Conservation (phyloP, 257 asterid genomes). For the Solanum chiquidenum region DNA sequence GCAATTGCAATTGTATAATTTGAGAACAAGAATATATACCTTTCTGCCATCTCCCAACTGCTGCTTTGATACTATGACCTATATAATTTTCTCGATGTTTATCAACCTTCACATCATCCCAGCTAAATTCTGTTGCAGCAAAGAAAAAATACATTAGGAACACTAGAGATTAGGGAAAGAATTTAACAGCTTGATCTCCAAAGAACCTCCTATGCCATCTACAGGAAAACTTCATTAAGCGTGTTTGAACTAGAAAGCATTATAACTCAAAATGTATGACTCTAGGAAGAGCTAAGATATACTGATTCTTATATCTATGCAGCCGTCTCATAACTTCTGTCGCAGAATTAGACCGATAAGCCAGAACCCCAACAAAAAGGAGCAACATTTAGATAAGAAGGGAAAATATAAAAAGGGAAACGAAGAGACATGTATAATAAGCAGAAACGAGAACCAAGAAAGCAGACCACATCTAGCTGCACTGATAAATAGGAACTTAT, state of each 20-base stretch:
- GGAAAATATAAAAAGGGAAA: neutral
- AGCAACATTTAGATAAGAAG: neutral
- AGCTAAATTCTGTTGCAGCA: slow-evolving; percentile 67
- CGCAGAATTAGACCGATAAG: neutral
- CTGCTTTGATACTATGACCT: slow-evolving; percentile 94
- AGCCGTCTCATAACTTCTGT: neutral
- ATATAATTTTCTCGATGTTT: slow-evolving; percentile 89
- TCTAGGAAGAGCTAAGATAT: neutral
- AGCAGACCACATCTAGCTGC: neutral
- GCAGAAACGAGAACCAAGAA: neutral
- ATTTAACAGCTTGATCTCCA: neutral
- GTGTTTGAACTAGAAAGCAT: neutral
- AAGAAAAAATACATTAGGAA: neutral
- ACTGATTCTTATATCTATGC: neutral
- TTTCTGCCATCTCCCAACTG: slow-evolving; percentile 99
- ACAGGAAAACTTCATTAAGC: neutral
- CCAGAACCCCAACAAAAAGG: neutral
- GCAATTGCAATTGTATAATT: neutral
- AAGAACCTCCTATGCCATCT: neutral
- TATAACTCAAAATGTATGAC: neutral
- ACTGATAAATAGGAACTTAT: neutral
- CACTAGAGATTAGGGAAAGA: neutral
- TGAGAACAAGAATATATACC: slow-evolving; percentile 24
- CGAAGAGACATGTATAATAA: neutral
- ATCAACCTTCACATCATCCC: slow-evolving; percentile 98